Evolutionary conservation across 1,284 basidiomycete species (phyloP).

Genomic region (Cronartium quercuum): DNA sequence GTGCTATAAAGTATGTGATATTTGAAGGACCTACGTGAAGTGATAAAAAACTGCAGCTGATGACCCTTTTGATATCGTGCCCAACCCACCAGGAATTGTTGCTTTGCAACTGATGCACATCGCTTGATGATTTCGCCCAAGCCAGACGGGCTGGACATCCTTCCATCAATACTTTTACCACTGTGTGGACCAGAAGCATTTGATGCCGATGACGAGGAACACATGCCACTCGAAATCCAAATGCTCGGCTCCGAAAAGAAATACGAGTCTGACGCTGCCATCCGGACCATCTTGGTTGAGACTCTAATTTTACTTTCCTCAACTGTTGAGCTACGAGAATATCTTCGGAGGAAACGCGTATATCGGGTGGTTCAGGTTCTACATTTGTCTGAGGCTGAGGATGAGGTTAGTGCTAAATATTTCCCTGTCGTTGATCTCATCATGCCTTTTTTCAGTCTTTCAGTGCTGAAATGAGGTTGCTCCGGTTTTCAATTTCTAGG

Average conservation of each 20-base stretch:
- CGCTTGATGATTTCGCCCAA: conserved; percentile 62
- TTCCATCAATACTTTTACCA: conserved; percentile 78
- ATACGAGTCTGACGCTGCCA: conserved; percentile 70
- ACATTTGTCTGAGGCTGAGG: conserved; percentile 72
- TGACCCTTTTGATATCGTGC: conserved; percentile 1
- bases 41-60: conserved; percentile 17
- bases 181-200: conserved; percentile 74
- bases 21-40: conserved; percentile 40
- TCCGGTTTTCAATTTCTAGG: conserved; percentile 51
- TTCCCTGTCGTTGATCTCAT: not conserved
- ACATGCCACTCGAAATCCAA: conserved; percentile 74
- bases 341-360: conserved; percentile 69
- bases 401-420: conserved; percentile 57
- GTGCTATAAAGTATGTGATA: conserved; percentile 69
- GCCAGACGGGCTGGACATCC: conserved; percentile 56
- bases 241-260: conserved; percentile 77
- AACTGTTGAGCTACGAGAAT: conserved; percentile 76
- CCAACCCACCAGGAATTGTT: conserved; percentile 60
- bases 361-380: conserved; percentile 78
- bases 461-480: not conserved
- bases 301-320: conserved; percentile 81
- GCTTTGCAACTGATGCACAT: conserved; percentile 64
- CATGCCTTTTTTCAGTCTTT: not conserved
- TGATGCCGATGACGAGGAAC: conserved; percentile 70
- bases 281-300: conserved; percentile 81